Evolutionary conservation across 106 monocot genomes (phyloP), one percentile per base, ranked within the genome.

Genomic region (Xerophyta viscosa): DNA sequence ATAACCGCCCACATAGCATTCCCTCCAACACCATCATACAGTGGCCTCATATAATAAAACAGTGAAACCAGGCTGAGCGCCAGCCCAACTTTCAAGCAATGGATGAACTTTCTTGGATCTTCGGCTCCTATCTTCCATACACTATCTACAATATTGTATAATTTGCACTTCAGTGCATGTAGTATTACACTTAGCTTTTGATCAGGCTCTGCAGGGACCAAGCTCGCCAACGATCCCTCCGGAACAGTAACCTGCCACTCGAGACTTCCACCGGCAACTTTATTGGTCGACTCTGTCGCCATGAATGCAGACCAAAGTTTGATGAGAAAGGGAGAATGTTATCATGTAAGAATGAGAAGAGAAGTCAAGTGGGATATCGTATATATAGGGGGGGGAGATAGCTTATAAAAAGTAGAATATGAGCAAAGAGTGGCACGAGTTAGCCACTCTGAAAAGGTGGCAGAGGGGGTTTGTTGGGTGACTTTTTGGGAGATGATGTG

Each of bases 1-100:
- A 81, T 70, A 25, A 81, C 48, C 0, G 77, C 72, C 86, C 80
- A 77, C 70, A 81, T 80, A 11, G 80, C 59, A 9, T 53, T 46
- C 23, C 80, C 76, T 18, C 80, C 73, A 5, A 73, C 54, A 0
- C 73, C 73, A 23, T 77, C 66, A 29, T 80, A 73, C 48, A 77
- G 37, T 0, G 80, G 72, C 46, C 80, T 57, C 0, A 54, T 60
- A 41, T 86, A 81, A 60, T 86, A 86, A 56, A 80, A 86, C 21
- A 77, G 25, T 3, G 83, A 77, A 0, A 83, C 83, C 20, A 83
- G 50, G 0, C 50, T 58, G 5, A 77, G 60, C 0, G 77, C 77
- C 2, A 74, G 19, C 17, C 83, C 77, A 0, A 83, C 83, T 47
- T 83, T 83, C 6, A 70, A 3, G 13, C 77, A 55, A 41, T 83